Evolutionary conservation across 129 eudicot species (phyloP), one percentile per base, ranked within the genome.

Genomic region (Tanacetum coccineum): DNA sequence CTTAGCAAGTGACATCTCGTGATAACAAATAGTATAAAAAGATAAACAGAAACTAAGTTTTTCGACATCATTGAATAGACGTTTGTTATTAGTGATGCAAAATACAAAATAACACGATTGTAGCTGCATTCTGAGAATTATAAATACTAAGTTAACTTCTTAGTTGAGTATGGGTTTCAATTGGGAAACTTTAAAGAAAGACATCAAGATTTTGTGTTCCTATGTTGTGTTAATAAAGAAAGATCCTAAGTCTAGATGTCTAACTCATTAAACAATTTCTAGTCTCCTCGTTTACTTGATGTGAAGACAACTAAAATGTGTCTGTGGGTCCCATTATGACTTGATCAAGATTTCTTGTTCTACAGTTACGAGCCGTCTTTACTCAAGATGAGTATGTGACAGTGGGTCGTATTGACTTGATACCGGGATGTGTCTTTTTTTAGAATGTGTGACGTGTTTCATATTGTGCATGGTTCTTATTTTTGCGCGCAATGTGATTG

Each of bases 171-270:
- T 40, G 66, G 45, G 30, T 56, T 61, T 71, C 58, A 11, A 79
- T 60, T 52, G 67, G 84, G 75, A 64, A 77, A 72, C 19, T 82
- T 80, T 84, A 67, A 87, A 87, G 81, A 65, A 69, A 76, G 74
- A 76, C 47, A 28, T 63, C 70, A 70, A 66, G 36, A 58, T 57
- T 26, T 78, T 49, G 40, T 39, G 20, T 28, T 20, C 42, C 40
- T 57, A 4, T 49, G 59, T 70, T 71, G 62, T 55, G 61, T 67
- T 64, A 71, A 22, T 22, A 72, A 61, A 72, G 62, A 80, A 74
- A 68, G 70, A 21, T 44, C 69, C 74, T 56, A 51, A 25, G 13
- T 25, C 57, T 67, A 67, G 48, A 50, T 67, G 60, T 22, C 73
- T 68, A 45, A 4, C 20, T 48, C 51, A 54, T 65, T 56, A 28